Evolutionary conservation across 148 eudicot species (phyloP), one percentile per base, ranked within the genome.

Genomic region (Vaccinium corymbosum): DNA sequence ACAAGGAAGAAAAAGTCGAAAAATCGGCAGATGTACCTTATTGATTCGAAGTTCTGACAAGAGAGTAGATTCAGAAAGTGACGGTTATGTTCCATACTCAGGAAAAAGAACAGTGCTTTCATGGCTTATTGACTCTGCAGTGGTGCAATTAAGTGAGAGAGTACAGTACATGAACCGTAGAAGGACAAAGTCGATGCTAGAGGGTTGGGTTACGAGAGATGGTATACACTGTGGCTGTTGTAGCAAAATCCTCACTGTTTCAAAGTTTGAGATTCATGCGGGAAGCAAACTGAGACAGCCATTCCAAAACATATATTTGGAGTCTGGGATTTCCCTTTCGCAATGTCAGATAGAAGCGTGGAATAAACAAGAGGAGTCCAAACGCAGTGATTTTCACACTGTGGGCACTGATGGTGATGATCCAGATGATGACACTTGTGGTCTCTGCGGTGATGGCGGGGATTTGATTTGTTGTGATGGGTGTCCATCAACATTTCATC

Each of bases 151-250:
- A 80, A 88, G 95, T 82, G 98, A 95, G 88, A 97, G 93, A 86
- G 96, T 97, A 82, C 94, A 90, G 27, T 97, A 97, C 88, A 94
- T 95, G 99, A 95, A 94, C 70, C 89, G 93, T n/a, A 97, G 88
- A 80, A 87, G 92, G 87, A 89, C 96, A 55, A 85, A 87, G 50
- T 90, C 87, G 35, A 90, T 94, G 93, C 91, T 92, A 81, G 99
- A 97, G 90, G 99, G 99, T 68, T 94, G 98, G 98, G 91, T 95
- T 73, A 95, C 96, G 0, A 91, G 89, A 87, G 96, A 94, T 83
- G 99, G 99, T 27, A 89, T 97, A 61, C 99, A 95, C 71, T 97
- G 99, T 89, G 92, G 96, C 81, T 97, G 99, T 88, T 97, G 99
- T 82, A 97, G 96, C 91, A 95, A 97, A 91, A 92, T 97, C 62